Evolutionary conservation across 2,329 filamentous ascomycete genomes (phyloP), one percentile per base, ranked within the genome.

Genomic region (Juglanconis oblonga): DNA sequence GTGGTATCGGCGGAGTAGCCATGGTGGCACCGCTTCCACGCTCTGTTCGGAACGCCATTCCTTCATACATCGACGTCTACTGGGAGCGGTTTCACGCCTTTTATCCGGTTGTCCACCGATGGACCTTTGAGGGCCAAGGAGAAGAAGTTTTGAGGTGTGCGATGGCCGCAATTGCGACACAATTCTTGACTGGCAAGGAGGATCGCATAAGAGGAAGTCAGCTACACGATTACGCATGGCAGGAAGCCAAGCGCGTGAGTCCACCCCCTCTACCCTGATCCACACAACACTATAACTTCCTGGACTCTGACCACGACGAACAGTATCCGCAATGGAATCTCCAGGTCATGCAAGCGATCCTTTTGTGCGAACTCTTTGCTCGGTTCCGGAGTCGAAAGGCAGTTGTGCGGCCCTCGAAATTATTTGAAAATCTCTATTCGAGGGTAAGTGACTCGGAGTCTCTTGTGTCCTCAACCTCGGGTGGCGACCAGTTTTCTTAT

Each of bases 141-240:
- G 76, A 79, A 56, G 77, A 81, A 56, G 70, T 80, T 47, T 71
- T 85, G 50, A 76, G 72, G 13, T 83, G 76, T 62, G 80, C 81
- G 61, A 84, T 85, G 82, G 82, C 81, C 29, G 82, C 82, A n/a
- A 69, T 85, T 35, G 82, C 79, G 50, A 79, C 81, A 29, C 81
- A 85, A 65, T 79, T 77, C 62, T 71, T 83, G 56, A 70, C 74
- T 52, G 72, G 74, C 67, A 75, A 75, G 68, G 79, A 82, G 53
- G 77, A 84, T 68, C 79, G 81, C 59, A 73, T 73, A 59, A 77
- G 77, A 65, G 81, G 81, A 33, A 77, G 75, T 55, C 72, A 78
- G 58, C 72, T 85, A 66, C 80, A 85, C 70, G 76, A 78, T 55
- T 79, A 78, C 66, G 81, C 81, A 10, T 79, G 72, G 74, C 74